Conservation (phyloP, 371 early-diverging fungal species). For the Apophysomyces ossiformis region DNA sequence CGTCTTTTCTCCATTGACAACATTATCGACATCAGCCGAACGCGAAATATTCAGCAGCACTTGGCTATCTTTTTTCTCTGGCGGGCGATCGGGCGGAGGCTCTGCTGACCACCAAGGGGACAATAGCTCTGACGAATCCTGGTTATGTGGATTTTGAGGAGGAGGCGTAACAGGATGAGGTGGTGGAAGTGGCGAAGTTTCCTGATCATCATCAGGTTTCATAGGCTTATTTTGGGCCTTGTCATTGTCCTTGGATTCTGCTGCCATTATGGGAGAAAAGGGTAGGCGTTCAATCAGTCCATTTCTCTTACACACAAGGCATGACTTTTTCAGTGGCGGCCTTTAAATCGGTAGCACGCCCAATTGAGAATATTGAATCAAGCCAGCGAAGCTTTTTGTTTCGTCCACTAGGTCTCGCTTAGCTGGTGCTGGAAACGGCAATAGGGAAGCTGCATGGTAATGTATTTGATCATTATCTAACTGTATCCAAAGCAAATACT, state of each 20-base stretch:
- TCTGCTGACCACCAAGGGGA: constrained; percentile 21
- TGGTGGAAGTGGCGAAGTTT: constrained; percentile 2
- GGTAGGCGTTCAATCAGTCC: too few species aligned
- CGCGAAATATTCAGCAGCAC: not conserved
- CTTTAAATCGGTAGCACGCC: too few species aligned
- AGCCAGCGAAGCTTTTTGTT: too few species aligned
- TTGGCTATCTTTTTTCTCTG: constrained; percentile 6
- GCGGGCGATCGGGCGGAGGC: constrained; percentile 5
- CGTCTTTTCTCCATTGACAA: constrained; percentile 5
- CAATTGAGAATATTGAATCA: too few species aligned
- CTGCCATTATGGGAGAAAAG: not conserved
- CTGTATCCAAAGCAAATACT: too few species aligned
- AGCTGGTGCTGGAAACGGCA: too few species aligned
- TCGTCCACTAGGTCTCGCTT: too few species aligned
- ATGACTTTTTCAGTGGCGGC: not conserved
- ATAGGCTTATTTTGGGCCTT: not conserved
- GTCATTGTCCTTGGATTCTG: not conserved
- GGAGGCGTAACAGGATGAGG: constrained; percentile 4
- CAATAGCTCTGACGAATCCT: constrained; percentile 16
- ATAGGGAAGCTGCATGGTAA: too few species aligned
- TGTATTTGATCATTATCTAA: too few species aligned
- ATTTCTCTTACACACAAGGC: not conserved
- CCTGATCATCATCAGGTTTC: constrained; percentile 4
- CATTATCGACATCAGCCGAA: constrained; percentile 1
- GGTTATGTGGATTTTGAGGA: constrained; percentile 3